phyloP scores from a whole-genome alignment of 1,139 yeast genomes.

The Groenewaldozyma auringiensis region DNA sequence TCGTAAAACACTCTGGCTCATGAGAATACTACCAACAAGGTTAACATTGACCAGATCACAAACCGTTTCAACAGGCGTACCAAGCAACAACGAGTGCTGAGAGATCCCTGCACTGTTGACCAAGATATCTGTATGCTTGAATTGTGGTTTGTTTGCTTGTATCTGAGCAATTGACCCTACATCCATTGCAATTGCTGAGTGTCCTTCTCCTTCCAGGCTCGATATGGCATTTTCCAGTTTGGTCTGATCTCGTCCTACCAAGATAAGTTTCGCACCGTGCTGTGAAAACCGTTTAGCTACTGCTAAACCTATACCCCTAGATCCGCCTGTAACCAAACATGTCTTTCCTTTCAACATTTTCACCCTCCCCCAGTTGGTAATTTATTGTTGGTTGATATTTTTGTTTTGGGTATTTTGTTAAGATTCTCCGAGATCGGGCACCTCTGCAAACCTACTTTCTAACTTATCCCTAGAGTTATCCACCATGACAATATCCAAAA shows the following conservation, averaged over 20 bases:
- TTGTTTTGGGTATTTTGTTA: too few species aligned
- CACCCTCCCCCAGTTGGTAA: not conserved
- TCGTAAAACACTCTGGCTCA: slow-evolving; percentile 43
- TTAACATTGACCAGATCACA: slow-evolving; percentile 50
- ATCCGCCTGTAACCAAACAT: slow-evolving; percentile 66
- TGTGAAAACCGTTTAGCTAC: slow-evolving; percentile 52
- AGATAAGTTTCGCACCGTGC: slow-evolving; percentile 54
- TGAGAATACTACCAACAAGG: slow-evolving; percentile 55
- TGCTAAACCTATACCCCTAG: slow-evolving; percentile 72
- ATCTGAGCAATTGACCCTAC: slow-evolving; percentile 23
- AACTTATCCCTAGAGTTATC: not conserved
- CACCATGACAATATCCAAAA: not conserved
- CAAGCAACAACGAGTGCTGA: slow-evolving; percentile 48
- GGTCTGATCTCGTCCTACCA: slow-evolving; percentile 49
- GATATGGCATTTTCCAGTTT: slow-evolving; percentile 33
- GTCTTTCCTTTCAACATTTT: slow-evolving; percentile 17
- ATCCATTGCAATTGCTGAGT: slow-evolving; percentile 47
- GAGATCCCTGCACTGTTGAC: slow-evolving; percentile 81
- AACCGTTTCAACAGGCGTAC: slow-evolving; percentile 41
- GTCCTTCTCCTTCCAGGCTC: slow-evolving; percentile 37
- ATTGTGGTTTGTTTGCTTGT: not conserved
- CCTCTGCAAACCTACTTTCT: too few species aligned
- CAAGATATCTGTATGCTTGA: slow-evolving; percentile 37
- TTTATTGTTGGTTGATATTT: not conserved
- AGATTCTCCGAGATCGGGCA: too few species aligned